Conservation (phyloP, 2,329 filamentous ascomycete species). For the Tolypocladium tropicale region DNA sequence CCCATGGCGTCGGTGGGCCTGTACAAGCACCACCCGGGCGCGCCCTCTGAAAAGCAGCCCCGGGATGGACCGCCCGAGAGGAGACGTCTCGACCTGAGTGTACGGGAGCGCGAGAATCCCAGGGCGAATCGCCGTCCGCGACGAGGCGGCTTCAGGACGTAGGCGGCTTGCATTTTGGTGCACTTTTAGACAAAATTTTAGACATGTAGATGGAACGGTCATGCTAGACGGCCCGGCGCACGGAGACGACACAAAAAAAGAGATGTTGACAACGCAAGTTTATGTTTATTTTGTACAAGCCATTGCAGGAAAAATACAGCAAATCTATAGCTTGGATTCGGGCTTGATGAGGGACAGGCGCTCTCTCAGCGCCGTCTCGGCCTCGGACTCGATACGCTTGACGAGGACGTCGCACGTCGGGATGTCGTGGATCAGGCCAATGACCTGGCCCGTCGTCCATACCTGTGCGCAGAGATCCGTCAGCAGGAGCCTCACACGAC, state of each 20-base stretch:
- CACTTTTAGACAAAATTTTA: not conserved
- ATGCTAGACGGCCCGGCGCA: not conserved
- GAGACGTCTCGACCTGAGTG: slow-evolving; percentile 5
- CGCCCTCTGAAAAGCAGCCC: not conserved
- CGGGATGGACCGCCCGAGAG: not conserved
- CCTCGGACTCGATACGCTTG: slow-evolving; percentile 67
- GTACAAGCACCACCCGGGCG: not conserved
- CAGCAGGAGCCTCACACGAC: slow-evolving; percentile 1
- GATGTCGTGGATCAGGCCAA: slow-evolving; percentile 77
- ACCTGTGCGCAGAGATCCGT: slow-evolving; percentile 43
- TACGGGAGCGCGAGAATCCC: slow-evolving; percentile 4
- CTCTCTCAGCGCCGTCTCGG: slow-evolving; percentile 53
- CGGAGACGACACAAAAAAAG: not conserved
- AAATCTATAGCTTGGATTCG: slow-evolving; percentile 46
- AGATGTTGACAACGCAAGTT: not conserved
- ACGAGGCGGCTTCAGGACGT: not conserved
- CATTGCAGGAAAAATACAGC: too few species aligned
- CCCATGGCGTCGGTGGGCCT: not conserved
- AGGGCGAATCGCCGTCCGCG: not conserved
- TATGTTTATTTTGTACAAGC: not conserved
- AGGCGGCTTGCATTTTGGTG: not conserved
- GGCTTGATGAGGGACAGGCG: slow-evolving; percentile 45
- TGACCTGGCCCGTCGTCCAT: slow-evolving; percentile 96
- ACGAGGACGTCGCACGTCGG: slow-evolving; percentile 63
- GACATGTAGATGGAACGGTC: not conserved